Conservation (phyloP, 1,139 yeast genomes). For the Oligophagozyma castellii region DNA sequence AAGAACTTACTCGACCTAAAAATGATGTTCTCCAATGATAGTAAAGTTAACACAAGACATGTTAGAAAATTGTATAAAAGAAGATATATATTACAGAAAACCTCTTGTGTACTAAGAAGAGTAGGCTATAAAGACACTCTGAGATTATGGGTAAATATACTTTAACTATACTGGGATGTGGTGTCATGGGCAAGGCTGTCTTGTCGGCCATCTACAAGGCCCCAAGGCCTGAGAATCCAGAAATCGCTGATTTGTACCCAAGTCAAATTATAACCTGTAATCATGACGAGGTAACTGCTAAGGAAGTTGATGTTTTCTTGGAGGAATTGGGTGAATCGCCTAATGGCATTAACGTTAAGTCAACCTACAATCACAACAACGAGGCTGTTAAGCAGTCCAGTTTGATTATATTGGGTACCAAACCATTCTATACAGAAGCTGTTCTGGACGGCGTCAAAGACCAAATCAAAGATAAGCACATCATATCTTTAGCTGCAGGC, state of each 20-base stretch:
- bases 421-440: slow-evolving; percentile 64
- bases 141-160: slow-evolving; percentile 28
- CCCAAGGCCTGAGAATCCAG: slow-evolving; percentile 26
- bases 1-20: too few species aligned
- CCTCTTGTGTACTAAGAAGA: too few species aligned
- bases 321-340: slow-evolving; percentile 28
- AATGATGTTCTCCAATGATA: too few species aligned
- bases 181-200: slow-evolving; percentile 96
- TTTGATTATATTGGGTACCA: slow-evolving; percentile 69
- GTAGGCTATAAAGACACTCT: slow-evolving; percentile 1
- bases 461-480: slow-evolving; percentile 39
- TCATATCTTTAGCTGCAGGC: slow-evolving; percentile 85
- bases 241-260: slow-evolving; percentile 33
- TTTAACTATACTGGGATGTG: slow-evolving; percentile 77
- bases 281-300: slow-evolving; percentile 39
- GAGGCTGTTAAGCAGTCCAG: slow-evolving; percentile 51
- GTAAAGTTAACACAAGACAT: too few species aligned
- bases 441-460: slow-evolving; percentile 34
- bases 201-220: slow-evolving; percentile 57
- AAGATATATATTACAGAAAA: too few species aligned
- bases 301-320: slow-evolving; percentile 30
- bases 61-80: too few species aligned
- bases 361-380: slow-evolving; percentile 40
- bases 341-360: slow-evolving; percentile 35
- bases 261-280: slow-evolving; percentile 65